Evolutionary conservation across 345 rosid species (phyloP).

Genomic region (Ricinus communis): DNA sequence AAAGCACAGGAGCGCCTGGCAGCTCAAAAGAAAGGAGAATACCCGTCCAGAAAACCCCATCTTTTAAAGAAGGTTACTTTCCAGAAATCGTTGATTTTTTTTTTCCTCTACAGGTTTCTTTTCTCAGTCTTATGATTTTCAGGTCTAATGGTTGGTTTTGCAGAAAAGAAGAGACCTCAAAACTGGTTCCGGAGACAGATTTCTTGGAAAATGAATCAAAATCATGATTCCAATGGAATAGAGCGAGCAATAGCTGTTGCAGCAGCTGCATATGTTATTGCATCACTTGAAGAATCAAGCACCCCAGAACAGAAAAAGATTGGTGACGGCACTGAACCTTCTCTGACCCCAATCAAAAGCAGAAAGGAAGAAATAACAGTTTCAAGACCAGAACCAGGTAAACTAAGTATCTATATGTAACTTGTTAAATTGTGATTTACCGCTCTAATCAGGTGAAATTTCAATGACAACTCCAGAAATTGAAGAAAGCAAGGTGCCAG

Average conservation of each 20-base stretch:
- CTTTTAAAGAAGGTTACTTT: conserved; percentile 42
- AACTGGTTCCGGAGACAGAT: conserved; percentile 46
- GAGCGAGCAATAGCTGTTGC: conserved; percentile 47
- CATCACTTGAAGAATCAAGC: conserved; percentile 17
- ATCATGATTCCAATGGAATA: conserved; percentile 16
- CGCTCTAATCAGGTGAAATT: conserved; percentile 19
- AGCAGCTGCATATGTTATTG: conserved; percentile 48
- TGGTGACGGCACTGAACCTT: conserved; percentile 10
- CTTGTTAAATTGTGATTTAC: not conserved
- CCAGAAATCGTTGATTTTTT: not conserved
- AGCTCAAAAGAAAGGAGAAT: conserved; percentile 22
- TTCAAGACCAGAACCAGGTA: conserved; percentile 13
- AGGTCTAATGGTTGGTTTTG: conserved; percentile 10
- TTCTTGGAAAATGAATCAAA: conserved; percentile 36
- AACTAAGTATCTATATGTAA: no score
- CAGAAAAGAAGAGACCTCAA: conserved; percentile 45
- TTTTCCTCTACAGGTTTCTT: no score
- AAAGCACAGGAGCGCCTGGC: conserved; percentile 22
- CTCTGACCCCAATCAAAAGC: conserved; percentile 29
- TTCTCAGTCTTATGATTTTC: not conserved
- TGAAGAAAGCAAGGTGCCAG: conserved; percentile 9
- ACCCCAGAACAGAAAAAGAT: conserved; percentile 15
- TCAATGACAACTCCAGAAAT: conserved; percentile 11
- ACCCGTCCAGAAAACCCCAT: conserved; percentile 32
- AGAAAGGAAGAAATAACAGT: conserved; percentile 22